These are phyloP conservation scores for Rhytidiadelphus loreus DNA, from an alignment of 225 moss, liverwort and hornwort genomes.

Conservation along the genomic window DNA sequence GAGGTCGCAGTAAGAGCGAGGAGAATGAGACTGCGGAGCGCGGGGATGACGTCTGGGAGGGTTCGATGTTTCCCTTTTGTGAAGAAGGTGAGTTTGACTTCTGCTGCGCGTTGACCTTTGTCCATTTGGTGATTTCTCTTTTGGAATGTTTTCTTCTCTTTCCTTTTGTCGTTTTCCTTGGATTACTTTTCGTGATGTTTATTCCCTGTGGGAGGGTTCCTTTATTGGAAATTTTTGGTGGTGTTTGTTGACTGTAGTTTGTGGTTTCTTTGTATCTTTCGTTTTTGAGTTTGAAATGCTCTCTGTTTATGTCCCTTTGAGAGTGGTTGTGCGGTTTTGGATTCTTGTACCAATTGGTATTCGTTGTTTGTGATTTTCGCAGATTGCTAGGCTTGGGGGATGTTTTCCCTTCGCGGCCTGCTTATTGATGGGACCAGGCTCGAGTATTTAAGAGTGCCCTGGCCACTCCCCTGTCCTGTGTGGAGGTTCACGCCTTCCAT, in stretches of 20 bases:
- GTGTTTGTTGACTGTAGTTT: background rate
- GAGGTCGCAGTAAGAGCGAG: constrained; percentile 80
- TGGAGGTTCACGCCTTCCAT: constrained; percentile 7
- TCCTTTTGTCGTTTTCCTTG: background rate
- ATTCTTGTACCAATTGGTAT: background rate
- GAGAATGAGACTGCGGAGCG: constrained; percentile 70
- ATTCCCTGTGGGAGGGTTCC: background rate
- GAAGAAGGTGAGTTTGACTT: constrained; percentile 60
- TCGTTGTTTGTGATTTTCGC: background rate
- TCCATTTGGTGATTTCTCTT: background rate
- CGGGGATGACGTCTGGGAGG: constrained; percentile 88
- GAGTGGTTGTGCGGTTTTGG: background rate
- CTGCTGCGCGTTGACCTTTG: background rate
- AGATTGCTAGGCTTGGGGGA: constrained; percentile 55
- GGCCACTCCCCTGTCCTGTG: background rate
- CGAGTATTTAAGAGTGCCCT: background rate
- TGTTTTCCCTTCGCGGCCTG: background rate
- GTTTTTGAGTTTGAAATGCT: background rate
- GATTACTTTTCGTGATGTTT: background rate
- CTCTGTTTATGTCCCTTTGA: background rate
- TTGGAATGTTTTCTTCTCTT: background rate
- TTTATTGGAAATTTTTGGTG: background rate
- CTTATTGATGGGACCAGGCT: background rate
- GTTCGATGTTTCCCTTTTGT: constrained; percentile 90
- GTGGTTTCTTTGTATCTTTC: too few relatives aligned